A percentile compares a stretch with the other conserved stretches of the same genome.
Conservation (phyloP, 768 basidiomycete genomes). For the Podaxis mareebaensis region DNA sequence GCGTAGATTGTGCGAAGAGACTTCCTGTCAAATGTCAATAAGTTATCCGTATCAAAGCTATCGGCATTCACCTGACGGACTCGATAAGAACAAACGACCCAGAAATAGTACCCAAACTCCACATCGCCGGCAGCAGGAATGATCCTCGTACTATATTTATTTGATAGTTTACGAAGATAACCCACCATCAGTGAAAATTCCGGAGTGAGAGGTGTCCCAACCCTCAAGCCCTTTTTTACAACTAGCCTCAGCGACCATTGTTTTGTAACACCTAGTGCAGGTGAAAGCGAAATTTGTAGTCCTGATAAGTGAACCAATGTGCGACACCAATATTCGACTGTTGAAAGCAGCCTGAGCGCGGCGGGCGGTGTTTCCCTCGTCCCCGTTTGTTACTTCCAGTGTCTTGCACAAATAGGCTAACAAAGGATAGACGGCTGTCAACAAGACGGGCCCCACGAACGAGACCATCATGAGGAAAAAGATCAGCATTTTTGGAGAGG, state of each 20-base stretch:
- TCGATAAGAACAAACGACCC: slow-evolving; percentile 18
- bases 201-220: neutral
- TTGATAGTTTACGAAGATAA: slow-evolving; percentile 27
- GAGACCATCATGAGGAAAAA: slow-evolving; percentile 37
- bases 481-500: slow-evolving; percentile 40
- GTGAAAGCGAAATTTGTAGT: neutral
- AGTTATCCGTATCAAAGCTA: neutral
- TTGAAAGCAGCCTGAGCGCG: slow-evolving; percentile 32
- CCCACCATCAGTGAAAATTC: neutral
- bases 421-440: slow-evolving; percentile 42
- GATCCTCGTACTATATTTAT: slow-evolving; percentile 28
- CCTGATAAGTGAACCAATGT: neutral
- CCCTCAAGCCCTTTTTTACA: neutral
- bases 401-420: slow-evolving; percentile 36
- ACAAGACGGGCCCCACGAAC: slow-evolving; percentile 35
- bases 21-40: slow-evolving; percentile 34
- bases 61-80: neutral
- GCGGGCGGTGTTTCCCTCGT: slow-evolving; percentile 33
- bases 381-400: slow-evolving; percentile 38
- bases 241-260: slow-evolving; percentile 36
- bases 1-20: slow-evolving; percentile 30
- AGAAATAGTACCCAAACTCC: slow-evolving; percentile 25
- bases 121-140: slow-evolving; percentile 25
- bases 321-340: slow-evolving; percentile 29
- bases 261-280: slow-evolving; percentile 32